phyloP scores from a whole-genome alignment of 2,329 filamentous ascomycete genomes.

The Berkeleyomyces rouxiae region DNA sequence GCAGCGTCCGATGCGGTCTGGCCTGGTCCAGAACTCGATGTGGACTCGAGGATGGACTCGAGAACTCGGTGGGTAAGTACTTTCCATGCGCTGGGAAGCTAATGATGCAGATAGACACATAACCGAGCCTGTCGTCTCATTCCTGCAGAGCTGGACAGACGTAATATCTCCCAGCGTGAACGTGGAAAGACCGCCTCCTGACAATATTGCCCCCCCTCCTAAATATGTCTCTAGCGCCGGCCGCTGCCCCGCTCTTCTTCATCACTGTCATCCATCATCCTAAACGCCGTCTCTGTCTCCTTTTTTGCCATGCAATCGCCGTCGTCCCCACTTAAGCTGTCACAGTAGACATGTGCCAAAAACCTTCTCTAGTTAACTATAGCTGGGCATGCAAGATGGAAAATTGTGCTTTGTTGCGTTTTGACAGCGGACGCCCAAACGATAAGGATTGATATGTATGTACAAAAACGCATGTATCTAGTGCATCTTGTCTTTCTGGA shows the following conservation, averaged over 20 bases:
- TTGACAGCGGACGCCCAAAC: not conserved
- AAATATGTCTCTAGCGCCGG: not conserved
- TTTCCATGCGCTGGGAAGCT: not conserved
- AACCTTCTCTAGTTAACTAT: not conserved
- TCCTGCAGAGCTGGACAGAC: not conserved
- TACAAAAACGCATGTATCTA: not conserved
- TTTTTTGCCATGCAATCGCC: not conserved
- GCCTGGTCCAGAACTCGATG: not conserved
- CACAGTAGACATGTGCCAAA: not conserved
- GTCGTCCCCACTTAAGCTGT: conserved; percentile 1
- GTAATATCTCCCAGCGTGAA: no score
- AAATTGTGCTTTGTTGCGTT: not conserved
- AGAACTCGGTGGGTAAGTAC: not conserved
- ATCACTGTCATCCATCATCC: not conserved
- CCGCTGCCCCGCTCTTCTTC: not conserved
- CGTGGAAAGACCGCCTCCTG: not conserved
- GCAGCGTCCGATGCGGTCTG: not conserved
- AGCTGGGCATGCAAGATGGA: not conserved
- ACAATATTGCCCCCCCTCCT: not conserved
- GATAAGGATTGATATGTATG: not conserved
- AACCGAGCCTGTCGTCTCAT: not conserved
- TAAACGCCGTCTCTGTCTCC: not conserved
- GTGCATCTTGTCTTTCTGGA: not conserved
- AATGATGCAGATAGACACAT: not conserved
- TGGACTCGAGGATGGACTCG: not conserved